Conservation (phyloP, 2,329 filamentous ascomycete species). For the Microsporum ferrugineum region DNA sequence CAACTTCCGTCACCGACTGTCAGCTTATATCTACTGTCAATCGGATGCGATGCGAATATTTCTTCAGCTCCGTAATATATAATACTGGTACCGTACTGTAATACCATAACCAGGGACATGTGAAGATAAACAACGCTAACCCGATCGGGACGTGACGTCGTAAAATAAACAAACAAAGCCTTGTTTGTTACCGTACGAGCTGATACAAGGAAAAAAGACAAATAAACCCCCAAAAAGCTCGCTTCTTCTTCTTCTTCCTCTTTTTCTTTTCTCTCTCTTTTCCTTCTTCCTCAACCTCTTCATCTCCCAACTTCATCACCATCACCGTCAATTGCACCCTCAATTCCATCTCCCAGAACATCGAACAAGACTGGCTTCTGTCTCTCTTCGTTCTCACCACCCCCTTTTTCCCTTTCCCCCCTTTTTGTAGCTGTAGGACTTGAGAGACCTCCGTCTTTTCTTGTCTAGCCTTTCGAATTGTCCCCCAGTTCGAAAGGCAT, state of each 20-base stretch:
- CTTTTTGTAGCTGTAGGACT: slow-evolving; percentile 8
- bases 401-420: slow-evolving; percentile 9
- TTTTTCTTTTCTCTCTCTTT: slow-evolving; percentile 16
- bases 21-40: too few species aligned
- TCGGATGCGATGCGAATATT: too few species aligned
- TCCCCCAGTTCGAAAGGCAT: slow-evolving; percentile 40
- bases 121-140: not conserved
- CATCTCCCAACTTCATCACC: slow-evolving; percentile 17
- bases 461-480: slow-evolving; percentile 40
- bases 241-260: slow-evolving; percentile 9
- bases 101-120: not conserved
- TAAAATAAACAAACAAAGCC: not conserved
- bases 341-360: not conserved
- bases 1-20: not conserved
- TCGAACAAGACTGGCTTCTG: not conserved
- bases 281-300: slow-evolving; percentile 16
- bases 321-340: slow-evolving; percentile 9
- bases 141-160: not conserved
- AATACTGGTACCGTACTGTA: not conserved
- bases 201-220: slow-evolving; percentile 14
- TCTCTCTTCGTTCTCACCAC: slow-evolving; percentile 6
- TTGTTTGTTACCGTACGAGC: slow-evolving; percentile 1
- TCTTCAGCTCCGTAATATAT: not conserved
- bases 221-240: slow-evolving; percentile 13
- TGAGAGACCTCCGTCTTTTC: slow-evolving; percentile 36